A percentile compares a stretch with the other conserved stretches of the same genome.
Evolutionary conservation across 2,329 filamentous ascomycete genomes (phyloP).

Genomic region (Ophiostoma sp.): DNA sequence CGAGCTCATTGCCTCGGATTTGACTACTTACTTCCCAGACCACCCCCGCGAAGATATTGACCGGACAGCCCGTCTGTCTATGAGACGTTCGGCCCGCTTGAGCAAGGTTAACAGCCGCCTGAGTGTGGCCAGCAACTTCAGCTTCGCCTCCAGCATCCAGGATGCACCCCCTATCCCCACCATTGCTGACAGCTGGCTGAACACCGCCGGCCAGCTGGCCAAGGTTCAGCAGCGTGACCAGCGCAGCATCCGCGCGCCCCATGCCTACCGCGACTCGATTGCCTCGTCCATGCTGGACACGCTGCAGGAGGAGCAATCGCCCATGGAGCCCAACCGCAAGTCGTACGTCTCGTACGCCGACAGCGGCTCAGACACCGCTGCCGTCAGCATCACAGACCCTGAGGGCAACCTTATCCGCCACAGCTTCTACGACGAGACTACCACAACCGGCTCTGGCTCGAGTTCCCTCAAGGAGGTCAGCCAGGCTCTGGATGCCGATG

Average conservation of each 20-base stretch:
- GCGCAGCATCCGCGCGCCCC: slow-evolving; percentile 48
- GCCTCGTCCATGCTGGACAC: slow-evolving; percentile 87
- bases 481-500: slow-evolving; percentile 83
- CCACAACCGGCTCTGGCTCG: slow-evolving; percentile 57
- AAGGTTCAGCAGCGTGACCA: slow-evolving; percentile 50
- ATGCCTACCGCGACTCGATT: slow-evolving; percentile 79
- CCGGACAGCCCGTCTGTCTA: slow-evolving; percentile 87
- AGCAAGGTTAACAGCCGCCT: slow-evolving; percentile 91
- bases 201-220: slow-evolving; percentile 55
- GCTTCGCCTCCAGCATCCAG: slow-evolving; percentile 85
- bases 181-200: slow-evolving; percentile 92
- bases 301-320: slow-evolving; percentile 82
- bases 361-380: slow-evolving; percentile 68
- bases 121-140: slow-evolving; percentile 90
- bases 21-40: slow-evolving; percentile 96
- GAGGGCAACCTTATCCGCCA: slow-evolving; percentile 69
- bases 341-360: slow-evolving; percentile 91
- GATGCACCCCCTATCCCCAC: slow-evolving; percentile 94
- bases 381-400: slow-evolving; percentile 74
- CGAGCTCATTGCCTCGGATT: slow-evolving; percentile 93
- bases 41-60: slow-evolving; percentile 94
- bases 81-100: slow-evolving; percentile 83
- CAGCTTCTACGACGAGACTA: slow-evolving; percentile 84
- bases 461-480: slow-evolving; percentile 82
- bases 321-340: slow-evolving; percentile 83